Evolutionary conservation across 495 filamentous ascomycete species (phyloP).

Genomic region (Penicillium cosmopolitanum): DNA sequence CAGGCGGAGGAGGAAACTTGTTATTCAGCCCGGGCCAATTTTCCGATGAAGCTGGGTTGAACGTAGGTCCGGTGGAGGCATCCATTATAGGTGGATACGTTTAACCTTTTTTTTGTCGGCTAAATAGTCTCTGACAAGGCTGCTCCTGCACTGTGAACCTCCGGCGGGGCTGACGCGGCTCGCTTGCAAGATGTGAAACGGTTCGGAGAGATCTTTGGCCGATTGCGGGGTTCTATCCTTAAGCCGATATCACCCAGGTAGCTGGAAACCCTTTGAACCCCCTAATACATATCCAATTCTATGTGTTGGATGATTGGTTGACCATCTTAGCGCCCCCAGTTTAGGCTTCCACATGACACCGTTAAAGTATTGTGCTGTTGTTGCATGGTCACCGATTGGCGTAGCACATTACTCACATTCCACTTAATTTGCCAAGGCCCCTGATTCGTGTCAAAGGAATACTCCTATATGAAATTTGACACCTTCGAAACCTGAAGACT

Average conservation of each 20-base stretch:
- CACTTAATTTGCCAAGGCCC: background rate
- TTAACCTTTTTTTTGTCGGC: background rate
- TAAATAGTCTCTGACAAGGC: constrained; percentile 6
- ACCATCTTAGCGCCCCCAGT: background rate
- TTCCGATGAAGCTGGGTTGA: background rate
- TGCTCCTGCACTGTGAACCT: background rate
- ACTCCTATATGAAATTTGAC: no score
- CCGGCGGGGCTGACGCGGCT: background rate
- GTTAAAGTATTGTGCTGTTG: background rate
- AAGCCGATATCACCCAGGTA: background rate
- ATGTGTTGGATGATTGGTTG: background rate
- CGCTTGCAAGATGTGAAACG: background rate
- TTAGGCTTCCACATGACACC: background rate
- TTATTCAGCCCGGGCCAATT: background rate
- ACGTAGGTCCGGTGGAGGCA: background rate
- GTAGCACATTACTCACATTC: background rate
- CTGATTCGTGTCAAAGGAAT: no score
- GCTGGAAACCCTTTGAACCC: background rate
- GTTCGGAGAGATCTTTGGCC: background rate
- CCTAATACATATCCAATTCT: background rate
- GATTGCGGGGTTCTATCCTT: background rate
- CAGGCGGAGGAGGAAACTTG: background rate
- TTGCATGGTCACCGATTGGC: no score
- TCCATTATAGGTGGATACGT: background rate
- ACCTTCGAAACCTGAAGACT: no score